Percentiles rank a stretch among this genome's conserved stretches.
phyloP scores from a whole-genome alignment of 73 alveolate genomes.

The Tetrahymena malaccensis region DNA sequence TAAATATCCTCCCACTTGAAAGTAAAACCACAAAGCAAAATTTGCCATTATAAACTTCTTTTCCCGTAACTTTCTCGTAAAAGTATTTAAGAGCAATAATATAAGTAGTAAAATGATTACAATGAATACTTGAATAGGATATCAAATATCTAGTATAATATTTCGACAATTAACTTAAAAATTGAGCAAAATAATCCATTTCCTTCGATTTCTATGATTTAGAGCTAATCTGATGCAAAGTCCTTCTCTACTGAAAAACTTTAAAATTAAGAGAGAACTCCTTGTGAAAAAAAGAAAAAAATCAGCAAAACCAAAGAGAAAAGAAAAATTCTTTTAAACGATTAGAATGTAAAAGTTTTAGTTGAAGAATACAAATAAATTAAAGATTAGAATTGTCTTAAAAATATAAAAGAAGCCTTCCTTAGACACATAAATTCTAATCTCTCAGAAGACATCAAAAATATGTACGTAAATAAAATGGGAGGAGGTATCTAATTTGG shows the following conservation, averaged over 20 bases:
- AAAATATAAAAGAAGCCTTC: neutral
- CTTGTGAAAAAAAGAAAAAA: neutral
- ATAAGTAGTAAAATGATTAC: neutral
- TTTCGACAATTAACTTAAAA: neutral
- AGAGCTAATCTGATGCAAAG: neutral
- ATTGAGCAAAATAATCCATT: neutral
- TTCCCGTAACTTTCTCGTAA: neutral
- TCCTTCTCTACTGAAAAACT: neutral
- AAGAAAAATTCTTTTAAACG: neutral
- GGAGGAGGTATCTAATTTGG: neutral
- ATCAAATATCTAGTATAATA: neutral
- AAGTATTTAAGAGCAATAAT: neutral
- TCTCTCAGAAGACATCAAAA: neutral
- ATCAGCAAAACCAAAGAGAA: neutral
- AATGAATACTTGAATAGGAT: neutral
- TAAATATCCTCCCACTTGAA: neutral
- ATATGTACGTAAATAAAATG: neutral
- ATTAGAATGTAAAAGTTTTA: neutral
- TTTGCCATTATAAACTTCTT: neutral
- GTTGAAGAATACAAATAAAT: neutral
- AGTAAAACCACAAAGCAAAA: neutral
- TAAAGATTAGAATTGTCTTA: neutral
- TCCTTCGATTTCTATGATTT: neutral
- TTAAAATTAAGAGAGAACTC: neutral
- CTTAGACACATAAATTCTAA: neutral